Evolutionary conservation across 2,329 filamentous ascomycete genomes (phyloP).

Genomic region (Aureobasidium sp.): DNA sequence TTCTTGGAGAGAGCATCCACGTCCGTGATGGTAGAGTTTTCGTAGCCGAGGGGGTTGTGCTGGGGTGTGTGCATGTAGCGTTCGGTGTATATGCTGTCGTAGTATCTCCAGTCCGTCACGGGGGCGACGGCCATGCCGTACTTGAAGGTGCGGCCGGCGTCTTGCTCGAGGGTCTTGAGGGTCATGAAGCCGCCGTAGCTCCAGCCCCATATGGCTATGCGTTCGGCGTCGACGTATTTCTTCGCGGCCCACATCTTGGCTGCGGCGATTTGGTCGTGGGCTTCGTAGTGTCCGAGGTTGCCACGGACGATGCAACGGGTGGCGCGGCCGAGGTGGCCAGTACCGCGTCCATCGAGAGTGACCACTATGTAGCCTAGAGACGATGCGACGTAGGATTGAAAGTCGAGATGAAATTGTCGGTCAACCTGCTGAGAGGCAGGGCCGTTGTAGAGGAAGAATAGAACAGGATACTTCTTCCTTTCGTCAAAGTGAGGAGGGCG

Average conservation of each 20-base stretch:
- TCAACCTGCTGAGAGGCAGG: conserved; percentile 85
- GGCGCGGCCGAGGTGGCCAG: conserved; percentile 80
- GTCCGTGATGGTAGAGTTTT: conserved; percentile 66
- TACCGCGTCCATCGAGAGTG: conserved; percentile 88
- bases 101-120: conserved; percentile 97
- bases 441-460: conserved; percentile 92
- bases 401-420: conserved; percentile 76
- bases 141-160: conserved; percentile 81
- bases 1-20: conserved; percentile 65
- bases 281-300: conserved; percentile 77
- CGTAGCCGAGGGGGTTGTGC: conserved; percentile 71
- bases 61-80: conserved; percentile 95
- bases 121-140: conserved; percentile 98
- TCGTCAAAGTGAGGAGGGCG: conserved; percentile 82
- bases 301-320: conserved; percentile 75
- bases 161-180: conserved; percentile 86
- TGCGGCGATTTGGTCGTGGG: conserved; percentile 83
- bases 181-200: conserved; percentile 94
- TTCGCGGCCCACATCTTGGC: conserved; percentile 78
- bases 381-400: conserved; percentile 82
- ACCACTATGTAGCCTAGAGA: conserved; percentile 87
- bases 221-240: conserved; percentile 71
- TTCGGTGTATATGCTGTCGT: conserved; percentile 89
- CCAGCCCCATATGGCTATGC: conserved; percentile 97
- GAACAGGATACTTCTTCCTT: conserved; percentile 80